Evolutionary conservation across 1,284 basidiomycete genomes (phyloP), one percentile per base, ranked within the genome.

Genomic region (Vanrija pseudolonga): DNA sequence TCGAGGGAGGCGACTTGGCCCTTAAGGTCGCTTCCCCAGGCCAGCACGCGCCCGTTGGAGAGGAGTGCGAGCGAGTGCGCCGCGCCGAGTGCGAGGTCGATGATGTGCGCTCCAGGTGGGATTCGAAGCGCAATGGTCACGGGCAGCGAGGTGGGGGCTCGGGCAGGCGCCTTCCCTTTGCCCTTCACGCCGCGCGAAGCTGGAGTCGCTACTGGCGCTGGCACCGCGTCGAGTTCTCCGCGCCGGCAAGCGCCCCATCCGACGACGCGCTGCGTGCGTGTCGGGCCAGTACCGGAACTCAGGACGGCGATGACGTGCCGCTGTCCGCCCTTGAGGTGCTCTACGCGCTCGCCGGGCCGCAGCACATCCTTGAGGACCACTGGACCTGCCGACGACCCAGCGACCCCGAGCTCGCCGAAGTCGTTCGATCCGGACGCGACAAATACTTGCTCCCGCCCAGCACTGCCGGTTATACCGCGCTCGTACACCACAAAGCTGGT

Each of bases 161-260:
- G 52, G 2, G 64, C 48, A 1, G 49, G 24, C 1, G 61, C 56
- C 47, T 67, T 68, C 12, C 61, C 66, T 55, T 67, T 67, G 12
- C 63, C 62, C 59, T 71, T 65, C 7, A 32, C 37, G n/a, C 36
- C 18, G 14, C 12, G 20, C 15, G 38, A 26, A 26, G 26, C 26
- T n/a, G n/a, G n/a, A 26, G 26, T 26, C 26, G n/a, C 50, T n/a
- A n/a, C n/a, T 4, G 28, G 50, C 3, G 54, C 24, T 8, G 59
- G 60, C 12, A 15, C 9, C 9, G 53, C 36, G 45, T 66, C 64
- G 32, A 73, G 65, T 55, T 76, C 90, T 2, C 89, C 89, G 64
- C 91, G 89, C 40, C 92, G 79, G 22, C 83, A 81, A 4, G 85
- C 80, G 5, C 91, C 92, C 91, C 91, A 95, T 3, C 90, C 91